Percentiles rank a stretch among this genome's conserved stretches.
phyloP scores from a whole-genome alignment of 2,329 filamentous ascomycete species.

The Aspergillus persii region DNA sequence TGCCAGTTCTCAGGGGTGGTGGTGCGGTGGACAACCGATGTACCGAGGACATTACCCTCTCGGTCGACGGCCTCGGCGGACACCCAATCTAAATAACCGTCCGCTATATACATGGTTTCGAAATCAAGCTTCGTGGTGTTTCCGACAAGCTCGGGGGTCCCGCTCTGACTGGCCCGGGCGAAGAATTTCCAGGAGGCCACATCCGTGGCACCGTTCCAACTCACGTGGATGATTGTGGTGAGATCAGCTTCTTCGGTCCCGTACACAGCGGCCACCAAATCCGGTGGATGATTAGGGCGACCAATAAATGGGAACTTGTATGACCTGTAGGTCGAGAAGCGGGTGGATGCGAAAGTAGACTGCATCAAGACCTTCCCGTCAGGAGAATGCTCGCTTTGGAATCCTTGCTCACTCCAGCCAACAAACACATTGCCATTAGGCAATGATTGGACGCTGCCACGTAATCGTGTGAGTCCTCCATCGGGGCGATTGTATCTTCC shows the following conservation, averaged over 20 bases:
- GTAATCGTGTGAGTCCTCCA: slow-evolving; percentile 30
- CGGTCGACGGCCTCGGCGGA: slow-evolving; percentile 30
- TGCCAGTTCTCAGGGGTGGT: slow-evolving; percentile 28
- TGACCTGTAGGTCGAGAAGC: slow-evolving; percentile 41
- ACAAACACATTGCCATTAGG: slow-evolving; percentile 38
- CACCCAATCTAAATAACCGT: slow-evolving; percentile 32
- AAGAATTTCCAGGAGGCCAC: slow-evolving; percentile 41
- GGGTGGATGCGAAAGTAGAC: slow-evolving; percentile 32
- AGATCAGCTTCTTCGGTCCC: slow-evolving; percentile 22
- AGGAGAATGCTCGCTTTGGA: slow-evolving; percentile 34
- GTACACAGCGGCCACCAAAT: slow-evolving; percentile 33
- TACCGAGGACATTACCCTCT: slow-evolving; percentile 26
- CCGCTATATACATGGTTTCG: slow-evolving; percentile 34
- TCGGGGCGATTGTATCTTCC: slow-evolving; percentile 36
- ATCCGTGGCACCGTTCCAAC: slow-evolving; percentile 53
- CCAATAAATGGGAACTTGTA: slow-evolving; percentile 41
- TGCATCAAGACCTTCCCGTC: slow-evolving; percentile 38
- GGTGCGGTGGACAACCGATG: slow-evolving; percentile 25
- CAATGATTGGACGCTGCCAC: slow-evolving; percentile 36
- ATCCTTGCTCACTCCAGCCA: slow-evolving; percentile 38
- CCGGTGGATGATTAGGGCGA: slow-evolving; percentile 31
- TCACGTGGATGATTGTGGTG: slow-evolving; percentile 31
- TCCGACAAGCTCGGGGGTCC: slow-evolving; percentile 23
- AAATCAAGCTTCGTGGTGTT: slow-evolving; percentile 34
- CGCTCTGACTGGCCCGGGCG: slow-evolving; percentile 22